Evolutionary conservation across 2,329 filamentous ascomycete species (phyloP), one percentile per base, ranked within the genome.

Genomic region (Pleomassaria siparia): DNA sequence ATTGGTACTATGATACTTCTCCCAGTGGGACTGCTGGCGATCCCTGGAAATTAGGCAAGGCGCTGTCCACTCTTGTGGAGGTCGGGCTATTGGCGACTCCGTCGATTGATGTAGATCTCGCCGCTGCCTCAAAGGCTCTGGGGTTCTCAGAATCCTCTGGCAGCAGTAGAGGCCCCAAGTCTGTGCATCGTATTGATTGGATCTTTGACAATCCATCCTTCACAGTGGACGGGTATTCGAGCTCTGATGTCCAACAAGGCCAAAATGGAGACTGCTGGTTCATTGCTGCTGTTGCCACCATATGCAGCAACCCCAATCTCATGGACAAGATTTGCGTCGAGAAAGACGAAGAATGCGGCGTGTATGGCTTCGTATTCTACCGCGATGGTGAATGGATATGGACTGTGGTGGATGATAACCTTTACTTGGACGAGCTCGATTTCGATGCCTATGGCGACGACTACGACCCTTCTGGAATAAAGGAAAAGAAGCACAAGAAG

Each of bases 341-440:
- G 3, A 79, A 82, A 18, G 81, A 94, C 55, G 82, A 88, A 62
- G 77, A 81, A 20, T 83, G 90, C 2, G 89, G 89, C 4, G 88
- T 92, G 0, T 94, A 94, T 54, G 89, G 89, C 0, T 95, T 94
- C 56, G 87, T 94, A 5, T 92, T 94, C 62, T 83, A 87, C 68
- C 80, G 89, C 43, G 71, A 73, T 36, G 71, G 71, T 28, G 68
- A 72, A 40, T 96, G 90, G 91, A 87, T 92, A 48, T 90, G 89
- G 64, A 91, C 88, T 39, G 91, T 96, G 42, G 82, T 96, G 44
- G 91, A 96, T 62, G 91, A 96, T 69, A 94, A 95, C 69, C 78
- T 96, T 0, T 95, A 88, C 66, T 80, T 95, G 20, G 85, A 81
- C 30, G 85, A 85, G 0, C 84, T 85, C 1, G 86, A 88, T 64